Percentiles rank a stretch among this genome's conserved stretches.
These are phyloP conservation scores for Debaryomyces udenii DNA, from an alignment of 1,139 yeast species.

Conservation along the genomic window DNA sequence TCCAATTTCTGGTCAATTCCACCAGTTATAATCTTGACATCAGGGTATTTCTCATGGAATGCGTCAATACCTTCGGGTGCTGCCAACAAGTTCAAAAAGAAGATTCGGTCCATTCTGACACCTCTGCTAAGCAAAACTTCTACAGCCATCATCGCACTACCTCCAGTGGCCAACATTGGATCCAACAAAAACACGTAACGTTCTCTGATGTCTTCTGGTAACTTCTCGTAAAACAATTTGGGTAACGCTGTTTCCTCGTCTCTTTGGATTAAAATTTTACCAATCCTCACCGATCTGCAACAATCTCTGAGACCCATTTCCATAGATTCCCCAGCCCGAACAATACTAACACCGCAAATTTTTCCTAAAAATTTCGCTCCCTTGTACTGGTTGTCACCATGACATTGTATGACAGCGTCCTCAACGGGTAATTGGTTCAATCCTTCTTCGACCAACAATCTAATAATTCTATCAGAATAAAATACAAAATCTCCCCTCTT, in stretches of 20 bases:
- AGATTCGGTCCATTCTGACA: conserved; percentile 81
- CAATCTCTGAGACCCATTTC: conserved; percentile 96
- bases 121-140: conserved; percentile 87
- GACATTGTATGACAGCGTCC: conserved; percentile 66
- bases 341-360: conserved; percentile 96
- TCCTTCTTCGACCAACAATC: conserved; percentile 92
- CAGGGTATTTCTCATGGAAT: conserved; percentile 78
- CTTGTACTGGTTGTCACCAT: conserved; percentile 68
- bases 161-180: conserved; percentile 98
- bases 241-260: conserved; percentile 87
- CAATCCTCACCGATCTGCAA: conserved; percentile 93
- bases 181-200: conserved; percentile 89
- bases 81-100: conserved; percentile 87
- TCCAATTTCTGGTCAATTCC: conserved; percentile 86
- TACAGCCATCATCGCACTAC: conserved; percentile 96
- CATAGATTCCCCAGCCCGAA: conserved; percentile 98
- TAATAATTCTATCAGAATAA: conserved; percentile 90
- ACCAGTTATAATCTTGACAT: conserved; percentile 88
- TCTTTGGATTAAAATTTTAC: conserved; percentile 93
- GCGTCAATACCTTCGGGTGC: conserved; percentile 91
- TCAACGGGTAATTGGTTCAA: conserved; percentile 89
- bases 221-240: conserved; percentile 82
- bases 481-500: conserved; percentile 90
- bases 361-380: conserved; percentile 90
- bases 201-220: conserved; percentile 87